These are phyloP conservation scores for Balakata baccata DNA, from an alignment of 345 rosid species.

Conservation along the genomic window DNA sequence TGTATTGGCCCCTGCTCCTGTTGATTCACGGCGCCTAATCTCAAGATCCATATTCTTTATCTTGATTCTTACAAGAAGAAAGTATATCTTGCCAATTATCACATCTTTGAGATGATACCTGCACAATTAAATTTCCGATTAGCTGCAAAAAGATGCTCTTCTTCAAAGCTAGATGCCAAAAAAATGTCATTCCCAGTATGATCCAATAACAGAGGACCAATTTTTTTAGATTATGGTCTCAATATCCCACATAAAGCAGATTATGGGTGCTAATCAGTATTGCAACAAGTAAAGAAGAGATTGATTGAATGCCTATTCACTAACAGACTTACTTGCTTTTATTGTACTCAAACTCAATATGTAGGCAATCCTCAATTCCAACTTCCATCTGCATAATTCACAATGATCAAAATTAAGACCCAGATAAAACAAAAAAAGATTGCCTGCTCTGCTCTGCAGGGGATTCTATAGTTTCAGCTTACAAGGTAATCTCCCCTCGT, in stretches of 20 bases:
- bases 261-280: not conserved
- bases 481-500: not conserved
- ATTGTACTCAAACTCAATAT: constrained; percentile 95
- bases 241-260: not conserved
- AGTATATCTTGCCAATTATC: constrained; percentile 94
- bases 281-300: not conserved
- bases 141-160: not conserved
- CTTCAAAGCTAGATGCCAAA: not conserved
- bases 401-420: not conserved
- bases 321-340: constrained; percentile 84
- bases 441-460: not conserved
- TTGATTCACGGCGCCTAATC: constrained; percentile 93
- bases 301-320: not conserved
- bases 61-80: constrained; percentile 98
- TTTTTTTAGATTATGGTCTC: not conserved
- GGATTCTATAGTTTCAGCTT: not conserved
- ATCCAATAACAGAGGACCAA: not conserved
- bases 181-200: not conserved
- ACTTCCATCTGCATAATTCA: constrained; percentile 75
- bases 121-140: not conserved
- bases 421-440: not conserved
- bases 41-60: constrained; percentile 99
- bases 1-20: constrained; percentile 93
- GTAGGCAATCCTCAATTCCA: constrained; percentile 94
- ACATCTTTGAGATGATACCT: constrained; percentile 98